Base-by-base conservation (phyloP, 495 filamentous ascomycete species). In the Penicillium angulare region DNA sequence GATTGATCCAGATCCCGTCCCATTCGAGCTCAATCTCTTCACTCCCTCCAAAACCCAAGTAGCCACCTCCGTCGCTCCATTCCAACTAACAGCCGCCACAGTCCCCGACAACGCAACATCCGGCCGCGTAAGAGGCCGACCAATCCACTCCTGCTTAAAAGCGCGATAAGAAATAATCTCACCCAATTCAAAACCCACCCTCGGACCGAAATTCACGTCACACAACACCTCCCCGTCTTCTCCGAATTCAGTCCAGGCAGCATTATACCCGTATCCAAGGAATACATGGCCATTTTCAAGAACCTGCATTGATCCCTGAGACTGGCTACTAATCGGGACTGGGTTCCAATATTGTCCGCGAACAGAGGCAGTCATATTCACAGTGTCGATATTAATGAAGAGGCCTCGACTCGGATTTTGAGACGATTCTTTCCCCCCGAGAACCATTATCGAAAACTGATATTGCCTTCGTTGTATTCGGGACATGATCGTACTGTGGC, bases 191-290 rank as follows among this genome's bases (percentile, higher is more conserved):
- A 72, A 75, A 2, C 50, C 52, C 10, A 53, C 23, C 13, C 47
- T 33, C 5, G 57, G 60, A 22, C 64, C 69, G 40, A 73, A 75
- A 50, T 67, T 60, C 3, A 68, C 59, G 29, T 67, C 48, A 47
- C 69, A 68, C 16, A 66, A 54, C 2, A 61, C 43, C n/a, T 63
- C 56, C 12, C 67, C 69, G 12, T 59, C 43, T 5, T 59, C 26
- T 5, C 48, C 57, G 59, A 71, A 78, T 49, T 84, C 80, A 2
- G 75, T 76, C 52, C 80, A 64, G 0, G 73, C 66, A 13, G 76
- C 65, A 33, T 72, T 67, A 40, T 64, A 63, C 1, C 80, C 81
- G 55, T 77, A 83, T 9, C 67, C 74, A 18, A 79, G 27, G 8
- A 84, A 49, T 20, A 72, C 66, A 52, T 78, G 76, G 0, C 72